A percentile compares a stretch with the other conserved stretches of the same genome.
These are phyloP conservation scores for Rhododendron henanense DNA, from an alignment of 148 eudicot genomes.

Conservation along the genomic window DNA sequence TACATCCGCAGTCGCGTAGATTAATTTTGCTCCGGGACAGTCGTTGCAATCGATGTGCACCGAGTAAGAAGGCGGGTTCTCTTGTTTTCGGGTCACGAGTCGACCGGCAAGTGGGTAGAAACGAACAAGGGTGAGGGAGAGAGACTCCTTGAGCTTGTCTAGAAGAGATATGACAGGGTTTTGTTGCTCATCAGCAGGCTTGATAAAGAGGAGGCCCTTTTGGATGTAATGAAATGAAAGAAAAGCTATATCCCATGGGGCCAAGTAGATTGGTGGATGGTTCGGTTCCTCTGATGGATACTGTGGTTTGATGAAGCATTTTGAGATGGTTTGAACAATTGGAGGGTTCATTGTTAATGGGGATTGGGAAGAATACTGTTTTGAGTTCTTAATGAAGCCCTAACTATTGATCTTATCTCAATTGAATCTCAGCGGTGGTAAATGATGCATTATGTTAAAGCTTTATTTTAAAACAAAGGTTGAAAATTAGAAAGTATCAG, in stretches of 20 bases:
- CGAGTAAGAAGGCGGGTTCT: slow-evolving; percentile 18
- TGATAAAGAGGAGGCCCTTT: not conserved
- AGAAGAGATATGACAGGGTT: slow-evolving; percentile 9
- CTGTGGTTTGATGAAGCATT: not conserved
- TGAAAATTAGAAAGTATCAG: too few species aligned
- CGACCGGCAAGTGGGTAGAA: slow-evolving; percentile 37
- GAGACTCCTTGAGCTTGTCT: slow-evolving; percentile 32
- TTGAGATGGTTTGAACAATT: not conserved
- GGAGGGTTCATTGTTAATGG: too few species aligned
- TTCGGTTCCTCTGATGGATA: not conserved
- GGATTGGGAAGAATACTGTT: too few species aligned
- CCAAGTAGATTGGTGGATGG: not conserved
- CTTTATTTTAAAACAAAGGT: too few species aligned
- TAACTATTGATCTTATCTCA: too few species aligned
- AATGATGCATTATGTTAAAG: too few species aligned
- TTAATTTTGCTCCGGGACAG: slow-evolving; percentile 35
- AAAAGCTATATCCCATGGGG: not conserved
- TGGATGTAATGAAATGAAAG: not conserved
- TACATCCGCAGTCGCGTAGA: slow-evolving; percentile 17
- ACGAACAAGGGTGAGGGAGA: slow-evolving; percentile 22
- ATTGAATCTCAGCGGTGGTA: too few species aligned
- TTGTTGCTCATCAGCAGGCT: not conserved
- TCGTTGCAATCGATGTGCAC: slow-evolving; percentile 20
- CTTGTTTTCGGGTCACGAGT: slow-evolving; percentile 17
- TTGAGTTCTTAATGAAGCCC: too few species aligned